A percentile compares a stretch with the other conserved stretches of the same genome.
Conservation (phyloP, 2,329 filamentous ascomycete species). For the Coniella vitis region DNA sequence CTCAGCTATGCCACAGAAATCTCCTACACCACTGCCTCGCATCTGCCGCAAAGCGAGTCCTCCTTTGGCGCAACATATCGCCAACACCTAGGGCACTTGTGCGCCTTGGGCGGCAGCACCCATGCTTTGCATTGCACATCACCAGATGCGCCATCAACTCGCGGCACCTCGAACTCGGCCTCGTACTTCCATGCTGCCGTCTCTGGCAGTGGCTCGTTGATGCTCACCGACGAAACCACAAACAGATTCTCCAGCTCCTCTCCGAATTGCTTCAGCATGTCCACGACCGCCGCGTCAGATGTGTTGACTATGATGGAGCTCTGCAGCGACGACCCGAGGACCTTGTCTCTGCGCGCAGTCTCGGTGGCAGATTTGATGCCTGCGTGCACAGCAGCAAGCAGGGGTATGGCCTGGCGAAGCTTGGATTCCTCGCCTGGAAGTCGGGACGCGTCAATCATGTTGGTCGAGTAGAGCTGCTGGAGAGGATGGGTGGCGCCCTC, state of each 20-base stretch:
- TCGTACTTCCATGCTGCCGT: conserved; percentile 34
- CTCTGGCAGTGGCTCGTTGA: conserved; percentile 31
- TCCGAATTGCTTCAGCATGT: conserved; percentile 32
- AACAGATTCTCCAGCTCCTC: conserved; percentile 58
- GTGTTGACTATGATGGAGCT: conserved; percentile 57
- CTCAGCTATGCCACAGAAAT: neutral
- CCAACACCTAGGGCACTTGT: conserved; percentile 89
- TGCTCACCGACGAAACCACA: conserved; percentile 58
- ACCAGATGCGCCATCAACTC: conserved; percentile 9
- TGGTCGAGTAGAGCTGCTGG: conserved; percentile 39
- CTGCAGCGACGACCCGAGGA: conserved; percentile 74
- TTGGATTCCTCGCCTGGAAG: conserved; percentile 31
- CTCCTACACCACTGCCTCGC: conserved; percentile 55
- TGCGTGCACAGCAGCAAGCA: conserved; percentile 49
- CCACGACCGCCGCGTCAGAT: conserved; percentile 28
- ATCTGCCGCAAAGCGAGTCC: conserved; percentile 64
- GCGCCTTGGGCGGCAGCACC: conserved; percentile 41
- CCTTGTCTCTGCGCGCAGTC: conserved; percentile 60
- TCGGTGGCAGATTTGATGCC: conserved; percentile 74
- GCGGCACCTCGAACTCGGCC: conserved; percentile 34
- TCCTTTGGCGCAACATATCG: conserved; percentile 65
- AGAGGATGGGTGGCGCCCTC: conserved; percentile 35
- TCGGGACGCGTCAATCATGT: conserved; percentile 34
- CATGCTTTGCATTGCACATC: conserved; percentile 32
- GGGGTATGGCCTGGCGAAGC: conserved; percentile 36